phyloP scores from a whole-genome alignment of 2,329 filamentous ascomycete species.

The Pseudocercospora cruenta region DNA sequence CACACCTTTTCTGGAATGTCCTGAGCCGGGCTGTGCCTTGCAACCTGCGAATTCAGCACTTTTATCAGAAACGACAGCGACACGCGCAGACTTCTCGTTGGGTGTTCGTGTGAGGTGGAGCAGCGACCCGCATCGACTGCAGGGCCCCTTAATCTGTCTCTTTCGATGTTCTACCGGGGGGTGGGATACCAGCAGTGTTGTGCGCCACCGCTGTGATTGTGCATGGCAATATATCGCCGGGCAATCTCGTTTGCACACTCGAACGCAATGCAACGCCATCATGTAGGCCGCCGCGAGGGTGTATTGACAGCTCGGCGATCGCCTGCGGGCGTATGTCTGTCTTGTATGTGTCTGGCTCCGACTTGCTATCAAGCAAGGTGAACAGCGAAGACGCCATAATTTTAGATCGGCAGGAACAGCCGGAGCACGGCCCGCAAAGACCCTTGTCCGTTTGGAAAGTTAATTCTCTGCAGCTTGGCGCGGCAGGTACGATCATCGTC shows the following conservation, averaged over 20 bases:
- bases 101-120: constrained; percentile 22
- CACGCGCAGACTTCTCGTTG: constrained; percentile 13
- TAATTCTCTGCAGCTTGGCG: not conserved
- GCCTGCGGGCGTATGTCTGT: not conserved
- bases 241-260: not conserved
- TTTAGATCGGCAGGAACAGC: not conserved
- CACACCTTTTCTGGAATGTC: constrained; percentile 20
- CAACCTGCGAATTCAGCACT: constrained; percentile 8
- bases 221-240: not conserved
- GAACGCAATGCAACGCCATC: not conserved
- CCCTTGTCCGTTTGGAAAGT: not conserved
- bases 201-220: constrained; percentile 10
- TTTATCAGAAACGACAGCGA: constrained; percentile 25
- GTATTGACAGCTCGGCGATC: not conserved
- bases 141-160: constrained; percentile 23
- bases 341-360: not conserved
- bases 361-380: not conserved
- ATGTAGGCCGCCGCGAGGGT: not conserved
- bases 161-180: constrained; percentile 11
- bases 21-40: constrained; percentile 11
- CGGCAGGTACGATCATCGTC: not conserved
- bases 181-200: constrained; percentile 6
- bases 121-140: constrained; percentile 15
- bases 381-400: not conserved
- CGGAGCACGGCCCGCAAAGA: not conserved